These are phyloP conservation scores for Chaetothyriales sp. DNA, from an alignment of 2,329 filamentous ascomycete species.

Conservation along the genomic window DNA sequence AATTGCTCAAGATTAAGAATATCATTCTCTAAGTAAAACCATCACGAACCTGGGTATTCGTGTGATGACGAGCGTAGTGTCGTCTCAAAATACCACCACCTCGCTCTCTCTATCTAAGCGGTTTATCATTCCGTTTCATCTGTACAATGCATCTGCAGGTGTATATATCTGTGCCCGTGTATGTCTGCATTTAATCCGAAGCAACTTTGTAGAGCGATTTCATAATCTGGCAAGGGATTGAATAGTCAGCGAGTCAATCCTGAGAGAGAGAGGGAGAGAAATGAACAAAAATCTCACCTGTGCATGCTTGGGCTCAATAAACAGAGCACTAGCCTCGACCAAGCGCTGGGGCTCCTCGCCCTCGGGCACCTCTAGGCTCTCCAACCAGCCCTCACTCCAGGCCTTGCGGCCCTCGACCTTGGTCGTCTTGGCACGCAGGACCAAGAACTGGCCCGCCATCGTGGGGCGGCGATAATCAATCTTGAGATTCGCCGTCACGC, in stretches of 20 bases:
- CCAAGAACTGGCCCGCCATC: slow-evolving; percentile 58
- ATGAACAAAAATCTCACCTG: slow-evolving; percentile 34
- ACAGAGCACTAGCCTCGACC: slow-evolving; percentile 72
- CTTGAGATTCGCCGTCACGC: slow-evolving; percentile 72
- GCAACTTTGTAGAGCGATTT: slow-evolving; percentile 13
- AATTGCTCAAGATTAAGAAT: too few relatives aligned
- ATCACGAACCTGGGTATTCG: too few relatives aligned
- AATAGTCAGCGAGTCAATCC: not conserved
- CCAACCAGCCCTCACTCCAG: slow-evolving; percentile 78
- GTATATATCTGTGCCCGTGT: not conserved
- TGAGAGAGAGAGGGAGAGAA: not conserved
- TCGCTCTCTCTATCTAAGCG: not conserved
- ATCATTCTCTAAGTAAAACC: too few relatives aligned
- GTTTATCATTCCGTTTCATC: not conserved
- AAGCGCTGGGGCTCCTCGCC: slow-evolving; percentile 51
- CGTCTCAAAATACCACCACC: not conserved
- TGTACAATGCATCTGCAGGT: not conserved
- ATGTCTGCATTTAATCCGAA: not conserved
- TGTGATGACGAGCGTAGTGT: not conserved
- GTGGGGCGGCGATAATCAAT: slow-evolving; percentile 71
- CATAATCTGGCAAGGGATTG: slow-evolving; percentile 8
- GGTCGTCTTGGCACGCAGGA: slow-evolving; percentile 62
- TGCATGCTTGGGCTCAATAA: slow-evolving; percentile 75
- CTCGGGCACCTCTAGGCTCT: slow-evolving; percentile 52
- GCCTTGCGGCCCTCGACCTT: slow-evolving; percentile 87